Percentiles rank a stretch among this genome's conserved stretches.
These are phyloP conservation scores for Yamadazyma jaroonii DNA, from an alignment of 1,139 yeast species.

Conservation along the genomic window DNA sequence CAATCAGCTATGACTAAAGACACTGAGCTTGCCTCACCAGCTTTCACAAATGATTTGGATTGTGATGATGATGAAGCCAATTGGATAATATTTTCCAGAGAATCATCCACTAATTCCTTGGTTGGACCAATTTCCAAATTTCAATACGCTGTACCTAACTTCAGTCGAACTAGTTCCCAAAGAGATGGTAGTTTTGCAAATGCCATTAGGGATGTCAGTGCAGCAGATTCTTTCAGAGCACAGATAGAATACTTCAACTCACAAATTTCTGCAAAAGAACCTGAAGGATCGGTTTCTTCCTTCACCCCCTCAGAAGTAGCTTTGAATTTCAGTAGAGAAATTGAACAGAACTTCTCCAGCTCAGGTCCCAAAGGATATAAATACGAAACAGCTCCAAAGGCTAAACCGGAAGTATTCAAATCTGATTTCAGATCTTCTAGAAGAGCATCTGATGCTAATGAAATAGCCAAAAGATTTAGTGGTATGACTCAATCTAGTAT, in stretches of 20 bases:
- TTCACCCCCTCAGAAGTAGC: constrained; percentile 30
- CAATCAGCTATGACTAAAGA: background rate
- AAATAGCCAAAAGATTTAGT: constrained; percentile 14
- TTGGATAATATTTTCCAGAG: constrained; percentile 28
- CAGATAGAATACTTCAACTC: constrained; percentile 13
- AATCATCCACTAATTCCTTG: constrained; percentile 11
- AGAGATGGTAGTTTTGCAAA: constrained; percentile 11
- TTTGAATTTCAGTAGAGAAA: constrained; percentile 28
- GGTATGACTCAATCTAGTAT: constrained; percentile 8
- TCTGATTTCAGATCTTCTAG: background rate
- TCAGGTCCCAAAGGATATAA: constrained; percentile 5
- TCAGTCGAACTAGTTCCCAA: constrained; percentile 1
- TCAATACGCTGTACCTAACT: constrained; percentile 6
- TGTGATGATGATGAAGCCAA: constrained; percentile 32
- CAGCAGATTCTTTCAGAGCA: constrained; percentile 15
- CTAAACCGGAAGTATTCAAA: background rate
- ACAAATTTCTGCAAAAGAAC: constrained; percentile 4
- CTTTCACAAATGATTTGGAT: background rate
- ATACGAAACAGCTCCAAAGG: constrained; percentile 1
- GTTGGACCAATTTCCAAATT: constrained; percentile 2
- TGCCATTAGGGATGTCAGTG: constrained; percentile 13
- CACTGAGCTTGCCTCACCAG: background rate
- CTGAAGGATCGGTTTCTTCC: constrained; percentile 25
- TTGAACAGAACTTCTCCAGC: constrained; percentile 21
- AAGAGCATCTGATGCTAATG: constrained; percentile 6